These are phyloP conservation scores for Dipodascopsis tothii DNA, from an alignment of 805 yeast genomes.

Conservation along the genomic window DNA sequence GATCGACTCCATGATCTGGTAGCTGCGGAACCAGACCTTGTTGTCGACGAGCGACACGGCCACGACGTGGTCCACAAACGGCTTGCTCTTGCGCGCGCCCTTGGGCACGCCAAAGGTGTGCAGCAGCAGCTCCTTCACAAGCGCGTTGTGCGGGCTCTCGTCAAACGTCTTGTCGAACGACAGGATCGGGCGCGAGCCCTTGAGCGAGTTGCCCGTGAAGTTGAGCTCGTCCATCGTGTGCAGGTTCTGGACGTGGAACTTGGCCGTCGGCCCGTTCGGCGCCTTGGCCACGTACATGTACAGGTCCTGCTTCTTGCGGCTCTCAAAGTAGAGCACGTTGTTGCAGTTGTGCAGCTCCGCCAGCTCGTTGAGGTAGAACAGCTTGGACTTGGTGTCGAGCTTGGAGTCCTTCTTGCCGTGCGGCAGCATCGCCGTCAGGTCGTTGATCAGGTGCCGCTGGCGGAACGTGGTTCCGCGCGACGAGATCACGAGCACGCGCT, in stretches of 20 bases:
- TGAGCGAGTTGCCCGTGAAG: constrained; percentile 91
- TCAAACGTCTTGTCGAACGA: constrained; percentile 82
- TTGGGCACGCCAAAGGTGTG: constrained; percentile 96
- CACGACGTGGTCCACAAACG: constrained; percentile 91
- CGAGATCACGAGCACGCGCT: constrained; percentile 64
- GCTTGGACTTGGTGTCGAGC: constrained; percentile 83
- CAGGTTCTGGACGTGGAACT: constrained; percentile 85
- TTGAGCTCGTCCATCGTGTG: constrained; percentile 94
- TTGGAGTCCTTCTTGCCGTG: constrained; percentile 96
- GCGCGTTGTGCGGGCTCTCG: constrained; percentile 54
- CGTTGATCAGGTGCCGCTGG: constrained; percentile 88
- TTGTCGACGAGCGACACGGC: constrained; percentile 87
- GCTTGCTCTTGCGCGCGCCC: constrained; percentile 81
- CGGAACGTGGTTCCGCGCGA: constrained; percentile 82
- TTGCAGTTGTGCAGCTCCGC: constrained; percentile 97
- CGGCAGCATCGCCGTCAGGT: constrained; percentile 71
- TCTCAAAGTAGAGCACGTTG: constrained; percentile 86
- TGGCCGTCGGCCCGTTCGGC: constrained; percentile 94
- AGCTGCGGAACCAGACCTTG: constrained; percentile 92
- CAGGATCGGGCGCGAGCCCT: constrained; percentile 88
- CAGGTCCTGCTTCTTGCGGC: constrained; percentile 91
- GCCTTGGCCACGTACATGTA: constrained; percentile 93
- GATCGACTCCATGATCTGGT: constrained; percentile 70
- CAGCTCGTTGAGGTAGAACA: constrained; percentile 83
- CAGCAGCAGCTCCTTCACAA: constrained; percentile 73